Conservation (phyloP, 345 rosid genomes). For the Nasturtium officinale region DNA sequence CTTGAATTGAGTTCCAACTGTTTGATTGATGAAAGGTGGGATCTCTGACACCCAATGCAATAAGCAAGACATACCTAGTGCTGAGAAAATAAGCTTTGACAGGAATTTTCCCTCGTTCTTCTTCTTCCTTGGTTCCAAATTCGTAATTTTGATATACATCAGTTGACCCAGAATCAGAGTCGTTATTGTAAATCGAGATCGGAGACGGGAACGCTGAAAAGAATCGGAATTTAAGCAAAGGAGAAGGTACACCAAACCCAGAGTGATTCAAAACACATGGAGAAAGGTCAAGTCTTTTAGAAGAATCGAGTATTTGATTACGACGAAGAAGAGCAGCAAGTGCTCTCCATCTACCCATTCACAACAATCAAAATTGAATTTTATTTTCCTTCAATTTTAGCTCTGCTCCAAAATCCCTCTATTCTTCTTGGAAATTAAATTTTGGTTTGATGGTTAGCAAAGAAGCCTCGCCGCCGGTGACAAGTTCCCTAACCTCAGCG, state of each 20-base stretch:
- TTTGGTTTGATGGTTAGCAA: no score
- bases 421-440: no score
- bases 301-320: slow-evolving; percentile 37
- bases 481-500: not conserved
- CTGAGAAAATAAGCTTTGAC: slow-evolving; percentile 80
- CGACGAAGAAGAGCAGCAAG: slow-evolving; percentile 50
- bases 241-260: not conserved
- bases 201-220: slow-evolving; percentile 67
- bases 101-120: slow-evolving; percentile 68
- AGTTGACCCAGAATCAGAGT: slow-evolving; percentile 54
- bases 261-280: slow-evolving; percentile 18
- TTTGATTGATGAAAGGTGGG: not conserved
- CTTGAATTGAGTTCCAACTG: not conserved
- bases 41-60: not conserved
- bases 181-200: slow-evolving; percentile 51
- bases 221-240: slow-evolving; percentile 39
- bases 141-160: slow-evolving; percentile 47
- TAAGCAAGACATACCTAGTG: slow-evolving; percentile 57
- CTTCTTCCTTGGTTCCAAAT: slow-evolving; percentile 54
- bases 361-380: slow-evolving; percentile 16
- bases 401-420: not conserved
- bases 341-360: slow-evolving; percentile 77
- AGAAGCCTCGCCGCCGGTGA: slow-evolving; percentile 16
- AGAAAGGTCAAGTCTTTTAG: slow-evolving; percentile 27
- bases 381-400: not conserved